Percentiles rank a stretch among this genome's conserved stretches.
Evolutionary conservation across 768 basidiomycete genomes (phyloP).

Genomic region (Cytidiella melzeri): DNA sequence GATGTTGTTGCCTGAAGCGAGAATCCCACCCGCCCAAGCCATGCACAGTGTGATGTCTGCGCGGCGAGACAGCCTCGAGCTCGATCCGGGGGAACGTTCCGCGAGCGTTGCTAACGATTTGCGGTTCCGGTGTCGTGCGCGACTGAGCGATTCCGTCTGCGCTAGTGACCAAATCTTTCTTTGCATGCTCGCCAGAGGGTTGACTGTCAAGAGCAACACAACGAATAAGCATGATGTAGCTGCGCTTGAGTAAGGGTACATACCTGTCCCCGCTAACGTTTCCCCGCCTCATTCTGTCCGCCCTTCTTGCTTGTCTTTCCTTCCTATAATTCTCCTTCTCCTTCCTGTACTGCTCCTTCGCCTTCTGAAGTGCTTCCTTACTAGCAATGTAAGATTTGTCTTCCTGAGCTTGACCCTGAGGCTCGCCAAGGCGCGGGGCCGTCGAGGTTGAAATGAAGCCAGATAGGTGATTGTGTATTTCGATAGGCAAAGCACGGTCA

Average conservation of each 20-base stretch:
- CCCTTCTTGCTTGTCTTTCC: constrained; percentile 42
- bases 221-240: neutral
- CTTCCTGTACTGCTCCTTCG: constrained; percentile 60
- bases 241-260: neutral
- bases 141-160: neutral
- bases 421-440: neutral
- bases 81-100: constrained; percentile 58
- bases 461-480: neutral
- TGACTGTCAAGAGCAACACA: constrained; percentile 3
- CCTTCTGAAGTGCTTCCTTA: constrained; percentile 44
- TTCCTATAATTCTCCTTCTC: constrained; percentile 66
- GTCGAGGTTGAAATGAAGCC: neutral
- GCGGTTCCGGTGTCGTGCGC: constrained; percentile 16
- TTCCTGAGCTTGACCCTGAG: neutral
- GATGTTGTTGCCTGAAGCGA: constrained; percentile 11
- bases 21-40: constrained; percentile 6
- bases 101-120: constrained; percentile 57
- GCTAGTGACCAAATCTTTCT: neutral
- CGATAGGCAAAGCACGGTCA: neutral
- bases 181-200: constrained; percentile 1
- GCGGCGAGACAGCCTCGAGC: constrained; percentile 48
- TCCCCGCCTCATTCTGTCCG: constrained; percentile 12
- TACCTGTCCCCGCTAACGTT: constrained; percentile 17
- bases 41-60: constrained; percentile 36
- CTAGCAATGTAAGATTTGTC: neutral